Percentiles rank a stretch among this genome's conserved stretches.
Conservation (phyloP, 352 stramenopile genomes). For the Pythium brachiatum region DNA sequence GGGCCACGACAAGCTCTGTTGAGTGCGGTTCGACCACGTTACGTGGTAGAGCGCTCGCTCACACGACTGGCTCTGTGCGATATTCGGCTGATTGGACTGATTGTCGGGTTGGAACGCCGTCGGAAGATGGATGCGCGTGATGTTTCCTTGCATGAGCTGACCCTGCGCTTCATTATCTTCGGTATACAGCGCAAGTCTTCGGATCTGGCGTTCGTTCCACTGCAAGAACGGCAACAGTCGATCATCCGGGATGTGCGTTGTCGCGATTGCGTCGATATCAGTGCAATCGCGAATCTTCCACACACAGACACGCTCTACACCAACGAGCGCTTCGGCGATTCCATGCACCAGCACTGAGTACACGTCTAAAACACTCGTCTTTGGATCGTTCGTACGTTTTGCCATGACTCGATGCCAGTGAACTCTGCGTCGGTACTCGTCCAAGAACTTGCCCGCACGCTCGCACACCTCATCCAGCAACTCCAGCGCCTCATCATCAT, state of each 20-base stretch:
- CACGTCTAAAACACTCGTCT: conserved; percentile 47
- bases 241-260: conserved; percentile 56
- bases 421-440: conserved; percentile 36
- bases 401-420: conserved; percentile 57
- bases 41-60: conserved; percentile 50
- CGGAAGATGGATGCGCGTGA: conserved; percentile 22
- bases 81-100: neutral
- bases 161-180: conserved; percentile 25
- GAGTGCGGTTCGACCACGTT: conserved; percentile 45
- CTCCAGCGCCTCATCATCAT: conserved; percentile 49
- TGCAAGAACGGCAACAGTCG: conserved; percentile 55
- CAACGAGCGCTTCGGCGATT: conserved; percentile 40
- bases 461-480: conserved; percentile 48
- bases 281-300: conserved; percentile 47
- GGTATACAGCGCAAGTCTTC: conserved; percentile 57
- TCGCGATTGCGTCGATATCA: conserved; percentile 50
- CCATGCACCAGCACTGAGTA: conserved; percentile 49
- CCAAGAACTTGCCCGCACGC: conserved; percentile 40
- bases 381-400: conserved; percentile 33
- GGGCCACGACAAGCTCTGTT: conserved; percentile 46
- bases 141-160: conserved; percentile 36
- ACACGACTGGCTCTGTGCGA: conserved; percentile 17
- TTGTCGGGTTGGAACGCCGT: neutral
- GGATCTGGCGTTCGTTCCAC: conserved; percentile 57
- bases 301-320: conserved; percentile 42